Base-by-base conservation (phyloP, 2,329 filamentous ascomycete species). In the Aspergillus chevalieri region DNA sequence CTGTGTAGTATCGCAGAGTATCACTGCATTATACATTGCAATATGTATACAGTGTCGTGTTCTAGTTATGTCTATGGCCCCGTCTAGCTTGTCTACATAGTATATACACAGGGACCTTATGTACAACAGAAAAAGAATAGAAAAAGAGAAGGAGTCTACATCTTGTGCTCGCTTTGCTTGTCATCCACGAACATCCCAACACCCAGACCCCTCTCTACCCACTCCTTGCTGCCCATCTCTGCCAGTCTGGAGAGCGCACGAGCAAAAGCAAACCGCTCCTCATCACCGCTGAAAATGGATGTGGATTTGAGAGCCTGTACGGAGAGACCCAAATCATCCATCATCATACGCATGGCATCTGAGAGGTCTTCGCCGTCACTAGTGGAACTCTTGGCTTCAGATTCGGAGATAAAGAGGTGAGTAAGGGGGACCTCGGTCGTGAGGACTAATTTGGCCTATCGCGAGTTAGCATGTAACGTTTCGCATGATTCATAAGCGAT, bases 231-330 rank as follows among this genome's bases (percentile, higher is more conserved):
- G 17, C 90, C 89, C 93, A 98, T 98, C 71, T 97, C 90, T 48
- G 78, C 86, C 53, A 98, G 72, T 49, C 93, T 77, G 47, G 86
- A 91, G 58, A 97, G 69, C 1, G 93, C 93, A 47, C 93, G 77
- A 21, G 90, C 90, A 75, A 98, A 98, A 0, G 93, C 93, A 74
- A 98, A 98, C 0, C 89, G 82, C 72, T 98, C 93, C 74, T 98
- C 93, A 51, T 96, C 93, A 38, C 93, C 93, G 1, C 86, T 87
- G 68, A 98, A 98, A 36, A 97, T 81, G 57, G 81, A 88, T 39
- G 85, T 89, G 57, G 84, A 85, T 74, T 95, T 95, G 60, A 98
- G 76, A 69, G 87, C 85, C 45, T 84, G 78, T 74, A 93, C 91
- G 60, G 86, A 91, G 73, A 90, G 81, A 36, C 89, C 89, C 43